Conservation (phyloP, 108 stramenopile genomes). For the Cyclostephanos tholiformis region DNA sequence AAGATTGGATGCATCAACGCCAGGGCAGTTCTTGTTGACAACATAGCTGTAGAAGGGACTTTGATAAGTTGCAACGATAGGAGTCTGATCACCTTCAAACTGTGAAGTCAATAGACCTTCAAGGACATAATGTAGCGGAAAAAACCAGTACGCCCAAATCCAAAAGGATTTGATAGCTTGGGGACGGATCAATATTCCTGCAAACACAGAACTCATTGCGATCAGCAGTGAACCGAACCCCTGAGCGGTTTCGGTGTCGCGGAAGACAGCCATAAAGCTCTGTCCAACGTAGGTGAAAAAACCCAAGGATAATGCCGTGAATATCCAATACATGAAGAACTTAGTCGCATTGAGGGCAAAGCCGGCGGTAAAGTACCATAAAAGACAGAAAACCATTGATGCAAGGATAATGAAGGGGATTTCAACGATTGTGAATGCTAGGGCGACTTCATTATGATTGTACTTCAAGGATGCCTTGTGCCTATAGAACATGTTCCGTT, state of each 20-base stretch:
- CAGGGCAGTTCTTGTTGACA: slow-evolving; percentile 27
- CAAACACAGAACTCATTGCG: slow-evolving; percentile 56
- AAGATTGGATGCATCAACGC: slow-evolving; percentile 3
- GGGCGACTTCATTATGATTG: slow-evolving; percentile 39
- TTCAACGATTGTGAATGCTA: slow-evolving; percentile 64
- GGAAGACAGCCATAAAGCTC: slow-evolving; percentile 57
- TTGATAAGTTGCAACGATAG: slow-evolving; percentile 56
- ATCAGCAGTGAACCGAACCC: slow-evolving; percentile 58
- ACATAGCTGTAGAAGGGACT: slow-evolving; percentile 52
- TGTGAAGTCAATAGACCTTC: slow-evolving; percentile 67
- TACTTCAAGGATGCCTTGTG: slow-evolving; percentile 80
- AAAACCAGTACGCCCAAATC: slow-evolving; percentile 54
- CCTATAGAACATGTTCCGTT: slow-evolving; percentile 79
- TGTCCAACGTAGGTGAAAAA: slow-evolving; percentile 54
- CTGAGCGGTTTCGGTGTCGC: slow-evolving; percentile 53
- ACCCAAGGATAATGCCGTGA: slow-evolving; percentile 37
- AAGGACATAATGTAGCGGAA: slow-evolving; percentile 60
- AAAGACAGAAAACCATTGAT: slow-evolving; percentile 44
- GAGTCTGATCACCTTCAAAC: slow-evolving; percentile 57
- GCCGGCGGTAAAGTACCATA: slow-evolving; percentile 69
- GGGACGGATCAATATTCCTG: slow-evolving; percentile 67
- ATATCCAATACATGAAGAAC: slow-evolving; percentile 62
- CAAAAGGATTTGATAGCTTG: slow-evolving; percentile 58
- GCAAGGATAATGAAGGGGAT: slow-evolving; percentile 62
- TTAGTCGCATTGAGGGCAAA: slow-evolving; percentile 49